Evolutionary conservation across 805 yeast species (phyloP), one percentile per base, ranked within the genome.

Genomic region (Saccharomyces kudriavzevii): DNA sequence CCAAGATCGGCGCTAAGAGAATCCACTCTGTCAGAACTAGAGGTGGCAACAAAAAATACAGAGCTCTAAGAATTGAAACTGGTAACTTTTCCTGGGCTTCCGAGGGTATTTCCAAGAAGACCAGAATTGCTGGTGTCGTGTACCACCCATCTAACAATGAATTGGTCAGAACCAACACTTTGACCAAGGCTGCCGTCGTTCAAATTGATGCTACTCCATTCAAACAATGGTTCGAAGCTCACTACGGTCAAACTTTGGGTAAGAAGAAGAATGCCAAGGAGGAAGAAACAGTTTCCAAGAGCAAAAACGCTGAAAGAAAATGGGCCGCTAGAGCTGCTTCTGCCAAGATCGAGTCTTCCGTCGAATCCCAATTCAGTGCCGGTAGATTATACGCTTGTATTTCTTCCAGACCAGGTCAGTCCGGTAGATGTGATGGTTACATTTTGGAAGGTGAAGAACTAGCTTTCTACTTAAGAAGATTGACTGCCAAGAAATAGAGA

Each of bases 1-100:
- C 98, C 81, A 89, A 89, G 83, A 90, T 91, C 71, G 97, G 97
- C 74, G 77, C 94, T 69, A 91, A 91, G 87, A 88, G 97, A 82
- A 90, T 91, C 74, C 98, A 91, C 85, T 70, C 94, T 68, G 97
- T 91, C 74, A 94, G 98, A 84, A 88, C 96, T 76, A 90, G 97
- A 81, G 98, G 98, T 80, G 98, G 98, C 77, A 91, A 91, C 94
- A 81, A 85, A 81, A 91, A 91, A 83, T 90, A 85, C 92, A 90
- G 97, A 84, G 98, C 97, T 74, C 85, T 91, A 77, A 91, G 98
- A 86, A 78, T 92, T 70, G 98, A 91, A 77, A 81, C 95, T 66
- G 96, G 92, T 82, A 92, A 92, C 96, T 91, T 90, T 82, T 90
- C 97, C 58, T 91, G 98, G 98, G 97, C 89, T 71, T 90, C 97